Base-by-base conservation (phyloP, 2,329 filamentous ascomycete species). In the Clonostachys solani region DNA sequence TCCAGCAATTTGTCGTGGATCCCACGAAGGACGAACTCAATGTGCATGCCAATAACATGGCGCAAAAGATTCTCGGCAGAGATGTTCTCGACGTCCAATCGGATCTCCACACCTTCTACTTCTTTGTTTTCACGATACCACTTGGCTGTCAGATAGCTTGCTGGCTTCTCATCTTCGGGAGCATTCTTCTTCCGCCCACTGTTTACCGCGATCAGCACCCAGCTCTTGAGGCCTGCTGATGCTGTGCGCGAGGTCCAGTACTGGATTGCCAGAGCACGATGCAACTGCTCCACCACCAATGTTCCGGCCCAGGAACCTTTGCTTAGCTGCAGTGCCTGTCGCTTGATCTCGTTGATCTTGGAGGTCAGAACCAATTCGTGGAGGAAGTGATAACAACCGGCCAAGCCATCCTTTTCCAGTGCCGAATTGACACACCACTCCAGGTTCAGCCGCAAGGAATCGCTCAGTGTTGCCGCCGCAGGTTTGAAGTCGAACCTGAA, bases 291-390 rank as follows among this genome's bases (percentile, higher is more conserved):
- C 15, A 95, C 78, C 56, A 81, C 83, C 42, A 97, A 65, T 34
- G 85, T 84, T 47, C 89, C 85, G 33, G 84, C 83, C 92, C 94
- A 97, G 33, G 82, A 80, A 5, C 78, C 80, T 48, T 78, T 80
- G 47, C 78, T 77, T 49, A 99, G 72, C 40, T 85, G 81, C 29
- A 77, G 54, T 3, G 89, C 89, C 71, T 99, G 94, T 52, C 83
- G 83, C 55, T 81, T 82, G 42, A 96, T 77, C 54, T 94, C 84
- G 53, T 81, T 85, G 55, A 99, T 86, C 71, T 99, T 96, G 66
- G 94, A 87, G 0, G 91, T 96, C 47, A 99, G 71, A 5, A 92
- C 81, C 51, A 95, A 84, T 60, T 92, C 90, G 64, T 97, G 92
- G 3, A 97, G 72, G 53, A 92, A 88, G 47, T 87, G 80, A 64